Conservation (phyloP, 1,284 basidiomycete genomes). For the Papiliotrema flavescens region DNA sequence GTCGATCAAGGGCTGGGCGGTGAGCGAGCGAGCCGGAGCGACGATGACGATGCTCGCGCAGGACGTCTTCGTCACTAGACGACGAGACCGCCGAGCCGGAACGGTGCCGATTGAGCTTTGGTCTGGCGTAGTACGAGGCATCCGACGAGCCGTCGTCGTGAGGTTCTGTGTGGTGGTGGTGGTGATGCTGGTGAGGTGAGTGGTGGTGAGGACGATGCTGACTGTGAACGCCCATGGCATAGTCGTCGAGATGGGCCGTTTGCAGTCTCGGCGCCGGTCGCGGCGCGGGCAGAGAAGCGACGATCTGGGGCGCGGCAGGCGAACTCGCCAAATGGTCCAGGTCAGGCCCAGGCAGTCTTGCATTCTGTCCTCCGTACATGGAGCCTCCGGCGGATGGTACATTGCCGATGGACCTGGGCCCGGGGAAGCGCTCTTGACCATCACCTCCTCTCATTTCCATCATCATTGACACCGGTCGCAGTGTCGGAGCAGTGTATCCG, state of each 20-base stretch:
- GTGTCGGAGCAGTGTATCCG: constrained; percentile 29
- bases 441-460: too few relatives aligned
- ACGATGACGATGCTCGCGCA: neutral
- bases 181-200: too few relatives aligned
- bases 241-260: too few relatives aligned
- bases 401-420: too few relatives aligned
- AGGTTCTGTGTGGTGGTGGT: too few relatives aligned
- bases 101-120: neutral
- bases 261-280: too few relatives aligned
- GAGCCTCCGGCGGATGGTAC: neutral
- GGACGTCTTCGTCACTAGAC: neutral
- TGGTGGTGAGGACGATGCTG: too few relatives aligned
- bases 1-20: constrained; percentile 7
- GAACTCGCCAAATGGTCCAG: too few relatives aligned
- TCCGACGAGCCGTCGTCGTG: constrained; percentile 9
- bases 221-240: too few relatives aligned
- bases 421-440: too few relatives aligned
- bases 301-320: neutral
- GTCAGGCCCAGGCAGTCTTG: neutral
- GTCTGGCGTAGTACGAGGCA: constrained; percentile 17
- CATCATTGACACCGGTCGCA: constrained; percentile 10
- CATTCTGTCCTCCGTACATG: neutral
- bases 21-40: neutral
- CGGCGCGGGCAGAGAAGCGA: neutral
- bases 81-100: neutral